These are phyloP conservation scores for Hypoxylon sp. DNA, from an alignment of 2,329 filamentous ascomycete genomes.

Conservation along the genomic window DNA sequence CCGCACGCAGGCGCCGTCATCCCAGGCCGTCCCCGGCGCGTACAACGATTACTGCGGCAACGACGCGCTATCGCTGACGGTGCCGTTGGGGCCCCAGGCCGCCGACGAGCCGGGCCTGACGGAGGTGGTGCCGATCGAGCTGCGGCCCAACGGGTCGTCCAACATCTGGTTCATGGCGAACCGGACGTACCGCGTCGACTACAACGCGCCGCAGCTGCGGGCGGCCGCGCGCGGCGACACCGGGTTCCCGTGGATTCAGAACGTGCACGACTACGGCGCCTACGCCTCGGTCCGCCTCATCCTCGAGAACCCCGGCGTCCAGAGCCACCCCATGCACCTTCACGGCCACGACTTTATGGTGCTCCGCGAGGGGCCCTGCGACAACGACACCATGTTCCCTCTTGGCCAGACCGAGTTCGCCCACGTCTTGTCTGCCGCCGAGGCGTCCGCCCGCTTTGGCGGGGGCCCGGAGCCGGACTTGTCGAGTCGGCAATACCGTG, in stretches of 20 bases:
- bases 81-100: conserved; percentile 17
- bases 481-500: background rate
- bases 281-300: conserved; percentile 44
- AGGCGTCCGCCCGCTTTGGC: conserved; percentile 20
- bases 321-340: conserved; percentile 56
- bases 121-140: conserved; percentile 29
- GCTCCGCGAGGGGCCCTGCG: conserved; percentile 45
- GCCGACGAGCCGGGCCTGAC: conserved; percentile 22
- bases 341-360: conserved; percentile 61
- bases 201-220: conserved; percentile 36
- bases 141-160: conserved; percentile 29
- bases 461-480: background rate
- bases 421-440: conserved; percentile 16
- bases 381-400: conserved; percentile 24
- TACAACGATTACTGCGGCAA: conserved; percentile 35
- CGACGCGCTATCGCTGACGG: conserved; percentile 23
- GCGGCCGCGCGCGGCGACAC: conserved; percentile 22
- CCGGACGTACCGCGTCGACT: conserved; percentile 35
- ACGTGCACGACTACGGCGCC: conserved; percentile 33
- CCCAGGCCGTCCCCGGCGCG: conserved; percentile 17
- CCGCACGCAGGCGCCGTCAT: conserved; percentile 11
- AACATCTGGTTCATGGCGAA: conserved; percentile 34
- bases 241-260: conserved; percentile 25
- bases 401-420: conserved; percentile 14
- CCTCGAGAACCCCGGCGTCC: conserved; percentile 39